Conservation (phyloP, 805 yeast genomes). For the Saturnispora galanensis region DNA sequence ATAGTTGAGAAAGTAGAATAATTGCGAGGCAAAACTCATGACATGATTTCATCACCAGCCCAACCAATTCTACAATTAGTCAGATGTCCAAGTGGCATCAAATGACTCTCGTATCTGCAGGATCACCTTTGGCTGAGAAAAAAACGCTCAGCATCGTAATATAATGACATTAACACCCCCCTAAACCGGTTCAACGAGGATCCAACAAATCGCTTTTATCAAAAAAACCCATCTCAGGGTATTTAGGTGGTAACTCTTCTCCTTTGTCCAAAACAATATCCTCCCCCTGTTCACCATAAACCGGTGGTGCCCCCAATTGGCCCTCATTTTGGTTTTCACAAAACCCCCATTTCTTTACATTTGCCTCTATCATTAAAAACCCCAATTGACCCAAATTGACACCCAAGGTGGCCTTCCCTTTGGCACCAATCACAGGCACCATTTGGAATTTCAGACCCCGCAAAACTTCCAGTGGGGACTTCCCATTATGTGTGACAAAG, state of each 20-base stretch:
- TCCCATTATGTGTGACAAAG: conserved; percentile 48
- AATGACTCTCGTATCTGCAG: too few species aligned
- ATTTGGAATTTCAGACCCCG: conserved; percentile 39
- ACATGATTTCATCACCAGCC: too few species aligned
- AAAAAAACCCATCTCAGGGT: conserved; percentile 30
- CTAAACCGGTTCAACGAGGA: too few species aligned
- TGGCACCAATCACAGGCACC: conserved; percentile 47
- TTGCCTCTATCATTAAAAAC: conserved; percentile 83
- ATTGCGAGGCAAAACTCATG: too few species aligned
- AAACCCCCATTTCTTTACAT: conserved; percentile 51
- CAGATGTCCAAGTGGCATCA: too few species aligned
- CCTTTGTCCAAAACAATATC: conserved; percentile 62
- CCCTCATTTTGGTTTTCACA: conserved; percentile 39
- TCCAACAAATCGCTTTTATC: background rate
- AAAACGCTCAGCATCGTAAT: background rate
- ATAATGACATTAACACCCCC: too few species aligned
- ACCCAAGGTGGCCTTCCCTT: conserved; percentile 39
- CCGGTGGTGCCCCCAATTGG: conserved; percentile 30
- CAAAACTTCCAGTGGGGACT: conserved; percentile 40
- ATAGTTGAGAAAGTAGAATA: too few species aligned
- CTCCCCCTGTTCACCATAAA: conserved; percentile 22
- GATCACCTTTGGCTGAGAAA: too few species aligned
- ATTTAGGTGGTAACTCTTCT: conserved; percentile 61
- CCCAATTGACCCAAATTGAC: conserved; percentile 82
- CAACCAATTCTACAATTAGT: too few species aligned